phyloP scores from a whole-genome alignment of 2,329 filamentous ascomycete genomes.

The Penicillium expansum region DNA sequence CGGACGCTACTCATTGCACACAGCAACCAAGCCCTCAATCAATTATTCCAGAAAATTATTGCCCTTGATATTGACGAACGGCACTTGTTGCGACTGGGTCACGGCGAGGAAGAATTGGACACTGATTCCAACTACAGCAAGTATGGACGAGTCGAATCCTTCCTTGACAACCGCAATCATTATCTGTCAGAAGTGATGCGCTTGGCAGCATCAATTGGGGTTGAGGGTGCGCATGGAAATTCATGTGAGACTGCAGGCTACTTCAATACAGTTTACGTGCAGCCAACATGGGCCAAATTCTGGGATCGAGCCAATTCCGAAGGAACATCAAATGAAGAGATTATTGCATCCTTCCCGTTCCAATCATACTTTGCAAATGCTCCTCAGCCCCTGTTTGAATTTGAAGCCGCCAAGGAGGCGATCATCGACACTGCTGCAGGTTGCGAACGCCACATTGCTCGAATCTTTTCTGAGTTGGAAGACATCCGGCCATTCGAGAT shows the following conservation, averaged over 20 bases:
- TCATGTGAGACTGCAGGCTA: conserved; percentile 97
- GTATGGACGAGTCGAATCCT: conserved; percentile 89
- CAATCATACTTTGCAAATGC: conserved; percentile 82
- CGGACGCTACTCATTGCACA: conserved; percentile 90
- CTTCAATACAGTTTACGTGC: conserved; percentile 88
- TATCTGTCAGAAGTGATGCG: conserved; percentile 82
- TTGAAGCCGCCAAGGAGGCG: conserved; percentile 62
- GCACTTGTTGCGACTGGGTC: conserved; percentile 85
- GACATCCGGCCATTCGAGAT: conserved; percentile 96
- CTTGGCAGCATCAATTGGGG: conserved; percentile 77
- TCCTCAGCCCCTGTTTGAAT: conserved; percentile 78
- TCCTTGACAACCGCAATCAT: conserved; percentile 78
- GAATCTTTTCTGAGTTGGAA: conserved; percentile 86
- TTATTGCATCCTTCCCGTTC: conserved; percentile 80
- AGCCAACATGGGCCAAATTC: conserved; percentile 85
- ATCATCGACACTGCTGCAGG: conserved; percentile 74
- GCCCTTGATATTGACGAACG: conserved; percentile 92
- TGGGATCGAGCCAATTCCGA: conserved; percentile 61
- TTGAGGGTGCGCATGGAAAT: conserved; percentile 89
- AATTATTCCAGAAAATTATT: conserved; percentile 97
- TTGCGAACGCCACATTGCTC: conserved; percentile 83
- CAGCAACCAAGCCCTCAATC: conserved; percentile 96
- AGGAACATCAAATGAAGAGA: conserved; percentile 57
- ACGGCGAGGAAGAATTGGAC: conserved; percentile 90
- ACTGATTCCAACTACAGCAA: conserved; percentile 89